Evolutionary conservation across 805 yeast genomes (phyloP).

Genomic region (Schizosaccharomyces cryophilus): DNA sequence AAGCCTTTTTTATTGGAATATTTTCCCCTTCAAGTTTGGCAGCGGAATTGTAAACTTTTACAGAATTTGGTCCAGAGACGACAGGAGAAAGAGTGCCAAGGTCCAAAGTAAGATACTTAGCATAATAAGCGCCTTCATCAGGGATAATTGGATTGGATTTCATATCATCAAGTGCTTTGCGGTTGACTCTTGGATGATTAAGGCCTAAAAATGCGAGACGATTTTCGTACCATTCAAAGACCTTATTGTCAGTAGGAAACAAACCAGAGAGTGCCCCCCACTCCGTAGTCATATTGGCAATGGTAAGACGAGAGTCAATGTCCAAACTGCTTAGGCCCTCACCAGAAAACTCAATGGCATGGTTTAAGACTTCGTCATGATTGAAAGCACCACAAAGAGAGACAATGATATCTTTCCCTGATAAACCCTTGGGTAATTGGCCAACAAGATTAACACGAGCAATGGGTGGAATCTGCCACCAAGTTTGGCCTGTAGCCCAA

Average conservation of each 20-base stretch:
- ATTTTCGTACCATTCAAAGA: constrained; percentile 53
- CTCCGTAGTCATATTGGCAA: constrained; percentile 94
- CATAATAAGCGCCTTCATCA: constrained; percentile 73
- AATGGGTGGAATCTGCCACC: constrained; percentile 99
- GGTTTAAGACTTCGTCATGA: constrained; percentile 72
- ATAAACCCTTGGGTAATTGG: constrained; percentile 55
- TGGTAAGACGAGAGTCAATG: constrained; percentile 67
- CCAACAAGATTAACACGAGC: constrained; percentile 79
- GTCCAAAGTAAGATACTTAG: constrained; percentile 67
- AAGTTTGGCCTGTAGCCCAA: constrained; percentile 98
- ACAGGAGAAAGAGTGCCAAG: constrained; percentile 61
- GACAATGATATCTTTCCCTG: constrained; percentile 93
- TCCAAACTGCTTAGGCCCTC: constrained; percentile 46
- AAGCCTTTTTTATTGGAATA: constrained; percentile 73
- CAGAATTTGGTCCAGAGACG: constrained; percentile 93
- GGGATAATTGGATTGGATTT: constrained; percentile 10
- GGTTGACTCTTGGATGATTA: constrained; percentile 65
- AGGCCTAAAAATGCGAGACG: constrained; percentile 24
- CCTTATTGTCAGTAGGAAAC: constrained; percentile 76
- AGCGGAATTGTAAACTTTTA: constrained; percentile 64
- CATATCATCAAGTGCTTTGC: constrained; percentile 21
- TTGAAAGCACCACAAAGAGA: constrained; percentile 82
- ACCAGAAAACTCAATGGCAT: constrained; percentile 81
- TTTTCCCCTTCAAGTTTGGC: constrained; percentile 47
- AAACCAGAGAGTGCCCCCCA: constrained; percentile 97